These are phyloP conservation scores for Pseudoscleropodium purum DNA, from an alignment of 225 moss, liverwort and hornwort genomes.

Conservation along the genomic window DNA sequence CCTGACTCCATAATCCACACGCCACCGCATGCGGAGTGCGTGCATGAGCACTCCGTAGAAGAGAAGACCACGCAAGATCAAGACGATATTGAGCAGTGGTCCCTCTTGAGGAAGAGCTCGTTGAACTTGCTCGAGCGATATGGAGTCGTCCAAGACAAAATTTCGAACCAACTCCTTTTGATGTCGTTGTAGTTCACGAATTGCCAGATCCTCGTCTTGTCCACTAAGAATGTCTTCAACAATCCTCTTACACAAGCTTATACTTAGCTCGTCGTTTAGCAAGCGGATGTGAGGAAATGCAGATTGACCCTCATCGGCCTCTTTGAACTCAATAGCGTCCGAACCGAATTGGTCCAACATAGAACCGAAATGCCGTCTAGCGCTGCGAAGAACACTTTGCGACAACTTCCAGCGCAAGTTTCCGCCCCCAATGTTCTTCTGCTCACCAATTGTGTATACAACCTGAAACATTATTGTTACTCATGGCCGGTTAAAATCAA, in stretches of 20 bases:
- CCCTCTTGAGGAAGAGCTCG: neutral
- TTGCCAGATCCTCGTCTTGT: neutral
- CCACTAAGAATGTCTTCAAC: constrained; percentile 4
- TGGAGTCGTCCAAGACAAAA: neutral
- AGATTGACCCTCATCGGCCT: neutral
- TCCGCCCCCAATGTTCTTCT: constrained; percentile 18
- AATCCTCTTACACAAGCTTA: neutral
- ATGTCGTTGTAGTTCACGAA: neutral
- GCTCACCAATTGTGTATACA: constrained; percentile 27
- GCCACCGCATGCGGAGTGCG: constrained; percentile 21
- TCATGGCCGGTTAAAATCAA: too few relatives aligned
- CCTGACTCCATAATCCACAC: constrained; percentile 25
- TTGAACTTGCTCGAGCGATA: neutral
- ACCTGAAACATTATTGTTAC: neutral
- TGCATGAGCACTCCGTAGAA: constrained; percentile 17
- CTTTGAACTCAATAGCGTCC: neutral
- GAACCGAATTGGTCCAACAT: neutral
- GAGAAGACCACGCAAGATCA: constrained; percentile 23
- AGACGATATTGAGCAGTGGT: neutral
- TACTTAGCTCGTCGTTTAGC: neutral
- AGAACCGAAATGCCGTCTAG: neutral
- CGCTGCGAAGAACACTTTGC: constrained; percentile 22
- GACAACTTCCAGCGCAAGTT: constrained; percentile 9
- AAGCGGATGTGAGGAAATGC: constrained; percentile 29
- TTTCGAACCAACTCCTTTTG: neutral